These are phyloP conservation scores for Talaromyces sp. DNA, from an alignment of 2,329 filamentous ascomycete genomes.

Conservation along the genomic window DNA sequence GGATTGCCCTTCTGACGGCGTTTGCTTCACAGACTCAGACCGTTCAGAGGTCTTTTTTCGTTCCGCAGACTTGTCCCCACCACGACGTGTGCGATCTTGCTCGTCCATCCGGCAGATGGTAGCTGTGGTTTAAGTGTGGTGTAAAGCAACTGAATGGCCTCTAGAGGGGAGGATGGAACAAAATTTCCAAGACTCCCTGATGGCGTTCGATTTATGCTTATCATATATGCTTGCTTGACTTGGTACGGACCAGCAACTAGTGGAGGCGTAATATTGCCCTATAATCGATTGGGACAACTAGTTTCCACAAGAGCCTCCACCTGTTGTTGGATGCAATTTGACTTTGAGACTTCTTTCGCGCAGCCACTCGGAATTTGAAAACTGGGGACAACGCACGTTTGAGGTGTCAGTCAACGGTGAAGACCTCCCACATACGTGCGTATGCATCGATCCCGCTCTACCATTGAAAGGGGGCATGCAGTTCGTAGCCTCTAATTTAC, in stretches of 20 bases:
- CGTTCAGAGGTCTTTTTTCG: background rate
- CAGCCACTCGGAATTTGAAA: constrained; percentile 7
- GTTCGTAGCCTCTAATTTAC: background rate
- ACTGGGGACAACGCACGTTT: constrained; percentile 10
- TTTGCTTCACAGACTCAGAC: background rate
- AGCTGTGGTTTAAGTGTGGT: background rate
- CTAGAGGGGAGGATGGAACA: background rate
- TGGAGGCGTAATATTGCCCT: constrained; percentile 6
- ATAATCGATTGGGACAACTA: background rate
- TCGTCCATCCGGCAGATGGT: constrained; percentile 16
- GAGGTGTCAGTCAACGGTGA: constrained; percentile 3
- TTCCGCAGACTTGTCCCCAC: background rate
- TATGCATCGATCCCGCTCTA: background rate
- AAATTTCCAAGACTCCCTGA: background rate
- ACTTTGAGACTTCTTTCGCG: background rate
- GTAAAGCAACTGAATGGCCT: background rate
- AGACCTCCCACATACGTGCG: background rate
- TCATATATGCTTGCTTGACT: background rate
- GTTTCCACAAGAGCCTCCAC: constrained; percentile 13
- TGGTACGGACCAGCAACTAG: background rate
- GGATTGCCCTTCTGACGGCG: constrained; percentile 9
- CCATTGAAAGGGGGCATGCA: background rate
- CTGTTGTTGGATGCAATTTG: background rate
- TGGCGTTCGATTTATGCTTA: constrained; percentile 3
- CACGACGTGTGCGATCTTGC: background rate